Percentiles rank a stretch among this genome's conserved stretches.
Evolutionary conservation across 805 yeast species (phyloP).

Genomic region (Ogataea ganodermae): DNA sequence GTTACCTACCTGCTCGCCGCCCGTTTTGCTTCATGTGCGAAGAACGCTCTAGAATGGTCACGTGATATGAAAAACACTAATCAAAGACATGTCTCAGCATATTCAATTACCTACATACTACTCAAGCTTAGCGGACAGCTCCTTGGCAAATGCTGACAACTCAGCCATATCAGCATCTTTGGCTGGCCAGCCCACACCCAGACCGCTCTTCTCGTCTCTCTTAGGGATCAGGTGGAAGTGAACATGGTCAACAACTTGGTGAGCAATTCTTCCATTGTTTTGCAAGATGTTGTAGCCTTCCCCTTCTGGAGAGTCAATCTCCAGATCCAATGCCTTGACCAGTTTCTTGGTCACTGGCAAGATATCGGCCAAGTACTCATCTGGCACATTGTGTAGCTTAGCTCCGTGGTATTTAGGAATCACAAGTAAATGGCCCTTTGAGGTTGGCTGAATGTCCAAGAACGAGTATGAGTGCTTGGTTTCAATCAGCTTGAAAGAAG

Average conservation of each 20-base stretch:
- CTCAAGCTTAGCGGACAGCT: slow-evolving; percentile 46
- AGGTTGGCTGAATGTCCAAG: slow-evolving; percentile 90
- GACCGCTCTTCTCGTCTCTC: slow-evolving; percentile 68
- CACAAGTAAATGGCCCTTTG: slow-evolving; percentile 84
- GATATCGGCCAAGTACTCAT: slow-evolving; percentile 82
- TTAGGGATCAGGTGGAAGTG: slow-evolving; percentile 97
- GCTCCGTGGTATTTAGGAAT: slow-evolving; percentile 96
- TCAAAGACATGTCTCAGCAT: neutral
- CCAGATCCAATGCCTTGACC: slow-evolving; percentile 69
- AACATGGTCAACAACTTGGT: slow-evolving; percentile 93
- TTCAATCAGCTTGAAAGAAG: slow-evolving; percentile 86
- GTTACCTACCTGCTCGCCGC: no score
- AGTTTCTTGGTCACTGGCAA: slow-evolving; percentile 87
- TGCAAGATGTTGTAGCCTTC: slow-evolving; percentile 86
- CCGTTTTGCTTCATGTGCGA: no score
- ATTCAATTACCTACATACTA: neutral
- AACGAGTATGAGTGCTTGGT: slow-evolving; percentile 82
- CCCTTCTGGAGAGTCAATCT: slow-evolving; percentile 62
- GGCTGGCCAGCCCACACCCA: slow-evolving; percentile 95
- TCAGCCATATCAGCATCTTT: slow-evolving; percentile 73
- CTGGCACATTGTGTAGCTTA: slow-evolving; percentile 88
- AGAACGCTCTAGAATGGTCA: no score
- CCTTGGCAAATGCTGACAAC: slow-evolving; percentile 65
- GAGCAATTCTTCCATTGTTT: slow-evolving; percentile 94
- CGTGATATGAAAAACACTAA: no score